Evolutionary conservation across 768 basidiomycete species (phyloP).

Genomic region (Psilocybe tampanensis): DNA sequence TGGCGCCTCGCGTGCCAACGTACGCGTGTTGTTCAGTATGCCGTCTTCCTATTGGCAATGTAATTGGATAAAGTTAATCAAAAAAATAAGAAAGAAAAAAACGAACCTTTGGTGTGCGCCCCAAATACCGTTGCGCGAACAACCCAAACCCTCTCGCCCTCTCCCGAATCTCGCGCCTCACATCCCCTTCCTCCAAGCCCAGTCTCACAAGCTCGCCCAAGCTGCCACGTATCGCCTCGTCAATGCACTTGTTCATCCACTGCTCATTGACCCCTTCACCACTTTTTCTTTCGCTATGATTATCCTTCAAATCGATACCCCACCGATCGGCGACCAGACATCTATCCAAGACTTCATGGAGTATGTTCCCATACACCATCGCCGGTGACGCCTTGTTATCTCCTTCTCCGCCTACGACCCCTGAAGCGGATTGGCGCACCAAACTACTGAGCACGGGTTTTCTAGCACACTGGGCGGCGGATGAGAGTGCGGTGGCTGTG

Average conservation of each 20-base stretch:
- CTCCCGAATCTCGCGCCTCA: slow-evolving; percentile 58
- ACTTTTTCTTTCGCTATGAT: neutral
- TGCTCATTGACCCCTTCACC: neutral
- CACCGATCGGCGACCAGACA: slow-evolving; percentile 66
- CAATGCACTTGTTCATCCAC: slow-evolving; percentile 59
- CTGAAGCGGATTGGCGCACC: slow-evolving; percentile 45
- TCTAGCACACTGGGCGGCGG: slow-evolving; percentile 79
- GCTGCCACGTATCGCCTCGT: slow-evolving; percentile 51
- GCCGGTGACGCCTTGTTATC: slow-evolving; percentile 56
- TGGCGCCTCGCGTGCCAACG: slow-evolving; percentile 43
- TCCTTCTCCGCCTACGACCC: slow-evolving; percentile 22
- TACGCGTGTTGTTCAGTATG: slow-evolving; percentile 67
- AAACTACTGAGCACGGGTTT: slow-evolving; percentile 80
- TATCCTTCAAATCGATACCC: slow-evolving; percentile 24
- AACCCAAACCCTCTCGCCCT: slow-evolving; percentile 65
- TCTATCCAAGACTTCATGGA: slow-evolving; percentile 89
- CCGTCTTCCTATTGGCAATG: slow-evolving; percentile 53
- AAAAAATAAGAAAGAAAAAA: neutral
- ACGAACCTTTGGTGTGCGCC: slow-evolving; percentile 62
- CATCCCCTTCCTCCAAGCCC: slow-evolving; percentile 60
- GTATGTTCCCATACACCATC: slow-evolving; percentile 89
- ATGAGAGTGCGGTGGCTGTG: slow-evolving; percentile 88
- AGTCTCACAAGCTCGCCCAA: slow-evolving; percentile 68
- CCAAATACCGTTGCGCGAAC: slow-evolving; percentile 71
- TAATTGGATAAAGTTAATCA: no score